These are phyloP conservation scores for Brassica incana DNA, from an alignment of 345 rosid genomes.

Conservation along the genomic window DNA sequence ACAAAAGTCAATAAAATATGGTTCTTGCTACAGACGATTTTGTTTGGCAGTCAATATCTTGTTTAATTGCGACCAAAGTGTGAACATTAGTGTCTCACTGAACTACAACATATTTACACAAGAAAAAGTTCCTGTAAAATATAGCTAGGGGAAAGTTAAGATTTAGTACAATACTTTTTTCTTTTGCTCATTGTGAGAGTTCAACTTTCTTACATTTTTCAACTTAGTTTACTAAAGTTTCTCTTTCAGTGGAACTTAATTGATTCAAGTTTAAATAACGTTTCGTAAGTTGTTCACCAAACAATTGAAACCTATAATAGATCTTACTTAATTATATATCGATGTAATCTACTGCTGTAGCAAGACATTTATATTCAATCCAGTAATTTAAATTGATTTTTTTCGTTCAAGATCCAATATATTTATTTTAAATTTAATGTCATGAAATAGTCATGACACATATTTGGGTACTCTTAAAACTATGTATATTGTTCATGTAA, in stretches of 20 bases:
- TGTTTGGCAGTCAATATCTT: background rate
- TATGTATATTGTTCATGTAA: background rate
- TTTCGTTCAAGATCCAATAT: background rate
- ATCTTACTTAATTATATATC: background rate
- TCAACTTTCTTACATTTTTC: constrained; percentile 29
- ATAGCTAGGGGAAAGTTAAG: background rate
- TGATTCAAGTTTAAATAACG: constrained; percentile 5
- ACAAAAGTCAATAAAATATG: constrained; percentile 6
- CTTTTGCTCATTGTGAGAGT: constrained; percentile 14
- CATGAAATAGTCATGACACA: background rate
- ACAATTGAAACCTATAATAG: constrained; percentile 29
- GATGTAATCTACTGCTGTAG: background rate
- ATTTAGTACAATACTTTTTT: background rate
- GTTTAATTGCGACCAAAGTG: background rate
- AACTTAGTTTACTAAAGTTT: constrained; percentile 18
- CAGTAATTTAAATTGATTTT: background rate
- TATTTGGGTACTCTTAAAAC: background rate
- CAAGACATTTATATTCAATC: background rate
- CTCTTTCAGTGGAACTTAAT: constrained; percentile 1
- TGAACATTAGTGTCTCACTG: constrained; percentile 5
- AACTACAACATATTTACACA: background rate
- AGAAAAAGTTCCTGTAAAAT: too few relatives aligned
- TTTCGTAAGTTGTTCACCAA: constrained; percentile 36
- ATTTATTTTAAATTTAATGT: background rate
- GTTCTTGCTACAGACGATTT: background rate